A percentile compares a stretch with the other conserved stretches of the same genome.
Conservation (phyloP, 140 eudicot genomes). For the Oenanthe javanica region DNA sequence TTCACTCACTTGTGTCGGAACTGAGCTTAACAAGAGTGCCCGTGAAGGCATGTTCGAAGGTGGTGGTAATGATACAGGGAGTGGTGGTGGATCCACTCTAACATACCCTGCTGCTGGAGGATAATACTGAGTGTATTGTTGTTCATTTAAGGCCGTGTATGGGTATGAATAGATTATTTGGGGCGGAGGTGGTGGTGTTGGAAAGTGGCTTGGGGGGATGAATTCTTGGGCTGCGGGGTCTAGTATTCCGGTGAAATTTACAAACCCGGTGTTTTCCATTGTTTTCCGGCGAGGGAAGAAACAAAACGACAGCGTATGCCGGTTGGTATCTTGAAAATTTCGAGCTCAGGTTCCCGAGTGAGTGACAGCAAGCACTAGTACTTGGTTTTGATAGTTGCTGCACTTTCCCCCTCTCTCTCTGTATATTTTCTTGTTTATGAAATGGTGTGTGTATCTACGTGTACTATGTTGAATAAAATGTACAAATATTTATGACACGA, state of each 20-base stretch:
- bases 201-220: constrained; percentile 36
- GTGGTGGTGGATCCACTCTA: constrained; percentile 13
- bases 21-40: constrained; percentile 49
- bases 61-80: constrained; percentile 36
- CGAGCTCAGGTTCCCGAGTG: constrained; percentile 4
- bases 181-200: constrained; percentile 8
- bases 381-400: not conserved
- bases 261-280: constrained; percentile 23
- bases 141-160: not conserved
- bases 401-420: not conserved
- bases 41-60: constrained; percentile 55
- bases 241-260: constrained; percentile 34
- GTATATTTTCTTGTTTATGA: not conserved
- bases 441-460: not conserved
- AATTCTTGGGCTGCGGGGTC: constrained; percentile 90
- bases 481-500: not conserved
- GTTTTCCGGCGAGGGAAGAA: not conserved
- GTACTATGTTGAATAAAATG: not conserved
- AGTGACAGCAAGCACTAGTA: not conserved
- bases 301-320: not conserved
- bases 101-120: constrained; percentile 18
- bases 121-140: constrained; percentile 15
- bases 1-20: constrained; percentile 70
- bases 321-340: not conserved
- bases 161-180: constrained; percentile 34